A percentile compares a stretch with the other conserved stretches of the same genome.
Evolutionary conservation across 2,329 filamentous ascomycete genomes (phyloP).

Genomic region (Colletotrichum noveboracense): DNA sequence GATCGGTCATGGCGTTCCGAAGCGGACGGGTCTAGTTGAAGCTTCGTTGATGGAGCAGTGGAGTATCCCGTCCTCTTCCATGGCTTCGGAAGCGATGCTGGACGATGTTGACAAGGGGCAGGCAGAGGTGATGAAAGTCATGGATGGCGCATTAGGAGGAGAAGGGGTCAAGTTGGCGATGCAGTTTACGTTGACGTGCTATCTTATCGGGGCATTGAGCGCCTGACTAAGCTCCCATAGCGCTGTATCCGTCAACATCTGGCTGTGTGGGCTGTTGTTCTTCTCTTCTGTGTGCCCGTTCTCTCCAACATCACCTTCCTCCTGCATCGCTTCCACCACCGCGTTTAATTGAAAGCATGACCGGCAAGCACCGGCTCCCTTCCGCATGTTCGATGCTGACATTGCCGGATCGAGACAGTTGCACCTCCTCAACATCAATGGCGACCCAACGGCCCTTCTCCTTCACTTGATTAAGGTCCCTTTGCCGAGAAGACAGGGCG

Average conservation of each 20-base stretch:
- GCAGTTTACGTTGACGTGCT: neutral
- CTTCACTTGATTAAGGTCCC: neutral
- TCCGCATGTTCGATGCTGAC: neutral
- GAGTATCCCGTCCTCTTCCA: neutral
- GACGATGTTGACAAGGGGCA: neutral
- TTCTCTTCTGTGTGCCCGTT: neutral
- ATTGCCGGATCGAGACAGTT: neutral
- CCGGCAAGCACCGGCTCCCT: neutral
- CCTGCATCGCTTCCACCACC: neutral
- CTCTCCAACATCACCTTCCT: neutral
- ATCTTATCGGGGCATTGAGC: neutral
- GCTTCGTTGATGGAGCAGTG: neutral
- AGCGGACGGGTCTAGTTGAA: neutral
- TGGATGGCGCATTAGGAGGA: neutral
- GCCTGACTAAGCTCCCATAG: neutral
- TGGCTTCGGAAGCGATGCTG: neutral
- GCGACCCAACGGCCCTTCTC: neutral
- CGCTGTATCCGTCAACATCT: neutral
- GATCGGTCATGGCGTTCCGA: neutral
- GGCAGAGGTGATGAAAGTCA: neutral
- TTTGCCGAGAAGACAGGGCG: conserved; percentile 8
- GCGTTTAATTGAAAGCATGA: neutral
- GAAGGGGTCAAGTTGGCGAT: neutral
- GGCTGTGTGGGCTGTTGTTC: neutral
- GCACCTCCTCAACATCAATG: neutral